A percentile compares a stretch with the other conserved stretches of the same genome.
Conservation (phyloP, 805 yeast species). For the Metschnikowia kofuensis region DNA sequence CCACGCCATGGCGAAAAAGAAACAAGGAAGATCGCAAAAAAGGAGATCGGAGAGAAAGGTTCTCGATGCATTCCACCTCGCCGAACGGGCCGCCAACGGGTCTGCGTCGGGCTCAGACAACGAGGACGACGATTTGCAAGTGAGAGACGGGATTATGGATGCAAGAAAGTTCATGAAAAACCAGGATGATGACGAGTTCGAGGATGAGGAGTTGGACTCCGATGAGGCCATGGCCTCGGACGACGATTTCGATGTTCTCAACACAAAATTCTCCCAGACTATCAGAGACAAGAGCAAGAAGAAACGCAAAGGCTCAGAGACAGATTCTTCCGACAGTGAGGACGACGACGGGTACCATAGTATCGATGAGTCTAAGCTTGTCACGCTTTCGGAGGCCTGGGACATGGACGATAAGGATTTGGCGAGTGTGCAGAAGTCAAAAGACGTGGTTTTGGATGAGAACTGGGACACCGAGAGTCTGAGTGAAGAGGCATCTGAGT, state of each 20-base stretch:
- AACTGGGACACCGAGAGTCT: conserved; percentile 17
- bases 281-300: conserved; percentile 51
- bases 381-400: conserved; percentile 86
- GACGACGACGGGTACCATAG: conserved; percentile 58
- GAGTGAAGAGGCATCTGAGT: conserved; percentile 15
- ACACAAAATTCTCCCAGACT: conserved; percentile 67
- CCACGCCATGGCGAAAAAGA: conserved; percentile 16
- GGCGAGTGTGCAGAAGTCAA: conserved; percentile 1
- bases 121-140: conserved; percentile 24
- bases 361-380: conserved; percentile 71
- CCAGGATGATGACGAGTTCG: conserved; percentile 32
- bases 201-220: conserved; percentile 71
- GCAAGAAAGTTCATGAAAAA: conserved; percentile 35
- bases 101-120: conserved; percentile 18
- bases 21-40: conserved; percentile 21
- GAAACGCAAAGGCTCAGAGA: conserved; percentile 19
- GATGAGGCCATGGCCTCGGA: conserved; percentile 88
- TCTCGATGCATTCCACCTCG: conserved; percentile 44
- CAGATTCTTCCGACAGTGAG: background rate
- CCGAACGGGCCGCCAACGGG: conserved; percentile 36
- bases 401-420: conserved; percentile 52
- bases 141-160: conserved; percentile 39
- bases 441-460: conserved; percentile 18
- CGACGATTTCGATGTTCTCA: conserved; percentile 60
- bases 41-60: conserved; percentile 36